A percentile compares a stretch with the other conserved stretches of the same genome.
These are phyloP conservation scores for Castanospermum australe DNA, from an alignment of 306 rosid genomes.

Conservation along the genomic window DNA sequence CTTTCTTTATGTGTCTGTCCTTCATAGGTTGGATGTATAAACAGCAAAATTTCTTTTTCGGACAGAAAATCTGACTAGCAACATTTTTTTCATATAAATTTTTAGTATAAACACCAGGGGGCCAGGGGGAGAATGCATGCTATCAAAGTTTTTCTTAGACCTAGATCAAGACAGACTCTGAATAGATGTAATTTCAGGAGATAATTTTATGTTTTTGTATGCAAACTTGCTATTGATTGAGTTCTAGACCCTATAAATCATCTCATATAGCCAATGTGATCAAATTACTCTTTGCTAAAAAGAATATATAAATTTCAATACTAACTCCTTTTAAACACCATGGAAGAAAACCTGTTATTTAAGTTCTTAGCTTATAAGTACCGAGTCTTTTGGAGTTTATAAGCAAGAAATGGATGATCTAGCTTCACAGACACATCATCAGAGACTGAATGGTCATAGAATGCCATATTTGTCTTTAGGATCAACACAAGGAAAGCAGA, in stretches of 20 bases:
- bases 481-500: constrained; percentile 2
- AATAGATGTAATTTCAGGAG: neutral
- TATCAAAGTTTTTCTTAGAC: neutral
- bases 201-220: neutral
- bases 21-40: too few species aligned
- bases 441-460: neutral
- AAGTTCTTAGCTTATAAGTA: neutral
- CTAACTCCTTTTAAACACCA: neutral
- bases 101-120: neutral
- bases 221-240: neutral
- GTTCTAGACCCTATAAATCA: neutral
- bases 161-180: neutral
- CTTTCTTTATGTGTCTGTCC: too few species aligned
- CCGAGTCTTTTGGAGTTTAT: neutral
- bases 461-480: neutral
- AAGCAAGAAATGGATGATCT: neutral
- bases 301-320: neutral
- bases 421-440: neutral
- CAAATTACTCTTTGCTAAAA: neutral
- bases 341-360: neutral
- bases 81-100: neutral
- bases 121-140: neutral
- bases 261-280: neutral
- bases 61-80: neutral
- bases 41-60: too few species aligned